phyloP scores from a whole-genome alignment of 805 yeast genomes.

The Lipomyces sp. region DNA sequence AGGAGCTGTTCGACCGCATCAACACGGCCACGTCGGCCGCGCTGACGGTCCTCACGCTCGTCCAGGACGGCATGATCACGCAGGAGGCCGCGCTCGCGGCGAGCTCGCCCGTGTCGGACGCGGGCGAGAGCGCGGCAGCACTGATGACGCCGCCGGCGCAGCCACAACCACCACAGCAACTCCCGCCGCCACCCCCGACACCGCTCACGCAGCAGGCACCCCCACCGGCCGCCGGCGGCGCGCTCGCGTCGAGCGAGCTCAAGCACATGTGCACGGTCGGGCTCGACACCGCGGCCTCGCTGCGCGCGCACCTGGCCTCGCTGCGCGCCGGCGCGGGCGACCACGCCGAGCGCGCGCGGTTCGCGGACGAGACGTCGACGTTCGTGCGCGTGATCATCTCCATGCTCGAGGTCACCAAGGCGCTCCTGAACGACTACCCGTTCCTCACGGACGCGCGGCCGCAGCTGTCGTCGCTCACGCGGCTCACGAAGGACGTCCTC shows the following conservation, averaged over 20 bases:
- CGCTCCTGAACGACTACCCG: constrained; percentile 77
- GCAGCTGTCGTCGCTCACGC: constrained; percentile 74
- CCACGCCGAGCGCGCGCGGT: constrained; percentile 53
- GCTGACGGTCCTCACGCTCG: constrained; percentile 70
- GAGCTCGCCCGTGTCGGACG: constrained; percentile 36
- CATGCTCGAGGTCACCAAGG: constrained; percentile 78
- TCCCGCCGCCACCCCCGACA: not conserved
- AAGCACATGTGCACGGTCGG: constrained; percentile 74
- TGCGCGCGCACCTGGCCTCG: constrained; percentile 53
- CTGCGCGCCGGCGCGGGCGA: constrained; percentile 46
- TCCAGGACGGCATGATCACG: constrained; percentile 46
- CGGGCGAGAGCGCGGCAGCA: constrained; percentile 22
- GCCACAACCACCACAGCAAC: no score
- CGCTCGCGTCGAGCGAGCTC: constrained; percentile 69
- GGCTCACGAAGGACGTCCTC: constrained; percentile 79
- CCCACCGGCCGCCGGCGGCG: constrained; percentile 36
- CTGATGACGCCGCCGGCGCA: not conserved
- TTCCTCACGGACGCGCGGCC: constrained; percentile 75
- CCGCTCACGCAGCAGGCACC: not conserved
- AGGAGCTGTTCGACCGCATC: constrained; percentile 61
- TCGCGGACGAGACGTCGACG: constrained; percentile 82
- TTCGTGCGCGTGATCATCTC: constrained; percentile 55
- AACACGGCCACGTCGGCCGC: constrained; percentile 64
- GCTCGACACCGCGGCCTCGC: constrained; percentile 72
- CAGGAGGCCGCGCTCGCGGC: no score